Evolutionary conservation across 768 basidiomycete genomes (phyloP), one percentile per base, ranked within the genome.

Genomic region (Pleurotus djamor): DNA sequence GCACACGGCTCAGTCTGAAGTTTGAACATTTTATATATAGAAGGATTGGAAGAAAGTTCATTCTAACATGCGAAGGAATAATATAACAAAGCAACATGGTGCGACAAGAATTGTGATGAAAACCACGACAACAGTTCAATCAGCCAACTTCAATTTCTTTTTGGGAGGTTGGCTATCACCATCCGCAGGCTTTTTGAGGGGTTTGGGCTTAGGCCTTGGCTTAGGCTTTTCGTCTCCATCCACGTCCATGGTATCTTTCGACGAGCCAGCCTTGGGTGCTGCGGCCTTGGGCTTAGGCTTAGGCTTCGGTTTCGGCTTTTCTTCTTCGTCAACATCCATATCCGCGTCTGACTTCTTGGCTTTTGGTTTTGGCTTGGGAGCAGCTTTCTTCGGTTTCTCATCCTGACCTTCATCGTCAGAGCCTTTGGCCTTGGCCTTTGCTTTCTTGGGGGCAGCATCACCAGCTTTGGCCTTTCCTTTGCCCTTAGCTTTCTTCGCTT

Each of bases 111-210:
- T 1, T 28, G 21, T 28, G 21, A 28, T 28, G 21, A 28, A 28
- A 28, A 28, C 21, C 21, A 28, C 21, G 3, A 28, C 3, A 32
- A 36, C 47, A 45, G 34, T 34, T 64, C 76, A 83, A 17, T 72
- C 68, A 4, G 78, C 66, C 36, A 79, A 87, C 76, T 90, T 92
- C 59, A 73, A 71, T 72, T 93, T 93, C 76, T 93, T 93, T 75
- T 87, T 90, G 2, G 81, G 85, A 10, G 87, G 90, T 57, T 83
- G 85, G 2, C 72, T 77, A 32, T 78, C 76, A 6, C 71, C 74
- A 28, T 70, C 66, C 57, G 76, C 71, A 21, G 72, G 71, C 35
- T 71, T 71, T 63, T 75, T 77, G 3, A 28, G 21, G 0, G 71
- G 68, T 51, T 76, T 80, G 0, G 75, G 72, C 59, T 75, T 81